Evolutionary conservation across 345 rosid species (phyloP), one percentile per base, ranked within the genome.

Genomic region (Populus pruinosa): DNA sequence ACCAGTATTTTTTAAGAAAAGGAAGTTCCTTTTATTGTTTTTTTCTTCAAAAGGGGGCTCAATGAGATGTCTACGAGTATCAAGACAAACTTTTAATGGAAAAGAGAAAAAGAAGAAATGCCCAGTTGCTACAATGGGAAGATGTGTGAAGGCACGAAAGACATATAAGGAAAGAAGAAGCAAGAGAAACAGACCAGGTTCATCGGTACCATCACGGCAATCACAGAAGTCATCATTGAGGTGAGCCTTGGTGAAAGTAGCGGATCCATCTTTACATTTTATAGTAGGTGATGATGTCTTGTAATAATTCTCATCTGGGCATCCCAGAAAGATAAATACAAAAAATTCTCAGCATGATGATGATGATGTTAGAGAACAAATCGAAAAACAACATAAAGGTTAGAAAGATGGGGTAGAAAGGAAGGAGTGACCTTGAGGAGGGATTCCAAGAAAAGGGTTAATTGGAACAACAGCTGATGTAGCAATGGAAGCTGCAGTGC

Each of bases 181-280:
- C 29, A 71, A 33, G 65, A 7, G 59, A n/a, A 39, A 55, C 8
- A 35, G 14, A 96, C 98, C 98, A 72, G 99, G 98, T 78, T 96
- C 97, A 70, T 96, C 99, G 16, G 97, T 89, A 81, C 91, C 97
- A 69, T 94, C 98, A 14, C 86, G 77, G 82, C 99, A 96, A 76
- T 96, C 99, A 69, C 99, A 96, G 84, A 90, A 96, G 77, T 94
- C 96, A 67, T 96, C 99, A 68, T 96, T 96, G 74, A 94, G 94
- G 83, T 90, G 97, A 72, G 89, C 82, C 87, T 31, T 89, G 8
- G 87, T 79, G 86, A 96, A 96, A 43, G 87, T 89, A 80, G 83
- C 89, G 77, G 98, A 90, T 80, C 97, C 97, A 80, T 92, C 97
- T 80, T 82, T 91, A 83, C 99, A 94, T 61, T 91, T 84, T 17